Percentiles rank a stretch among this genome's conserved stretches.
Evolutionary conservation across 2,329 filamentous ascomycete genomes (phyloP).

Genomic region (Neofusicoccum umdonicola): DNA sequence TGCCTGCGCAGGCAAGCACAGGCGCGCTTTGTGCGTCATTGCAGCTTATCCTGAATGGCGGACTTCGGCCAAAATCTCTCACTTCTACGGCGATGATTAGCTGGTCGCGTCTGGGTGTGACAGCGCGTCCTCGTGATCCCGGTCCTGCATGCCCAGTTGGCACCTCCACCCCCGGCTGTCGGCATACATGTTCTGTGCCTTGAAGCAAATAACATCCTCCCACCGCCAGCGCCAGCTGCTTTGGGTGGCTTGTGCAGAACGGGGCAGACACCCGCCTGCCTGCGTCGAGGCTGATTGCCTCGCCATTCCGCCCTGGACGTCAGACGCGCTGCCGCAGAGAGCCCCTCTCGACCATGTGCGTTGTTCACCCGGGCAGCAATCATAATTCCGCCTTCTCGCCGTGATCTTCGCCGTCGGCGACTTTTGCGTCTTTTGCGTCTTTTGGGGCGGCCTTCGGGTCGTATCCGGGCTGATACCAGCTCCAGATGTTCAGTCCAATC

Average conservation of each 20-base stretch:
- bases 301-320: background rate
- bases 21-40: constrained; percentile 9
- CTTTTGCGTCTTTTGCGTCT: background rate
- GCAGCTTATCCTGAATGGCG: background rate
- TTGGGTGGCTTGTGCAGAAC: background rate
- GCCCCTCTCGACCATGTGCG: background rate
- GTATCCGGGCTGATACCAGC: constrained; percentile 52
- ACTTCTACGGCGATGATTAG: constrained; percentile 1
- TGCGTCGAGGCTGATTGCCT: background rate
- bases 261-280: background rate
- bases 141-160: background rate
- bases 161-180: background rate
- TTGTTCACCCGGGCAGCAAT: background rate
- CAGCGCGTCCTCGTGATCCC: background rate
- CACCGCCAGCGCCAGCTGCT: background rate
- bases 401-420: background rate
- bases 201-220: background rate
- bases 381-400: constrained; percentile 11
- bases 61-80: background rate
- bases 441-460: background rate
- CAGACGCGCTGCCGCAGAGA: background rate
- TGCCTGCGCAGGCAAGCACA: background rate
- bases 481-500: constrained; percentile 65
- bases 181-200: background rate
- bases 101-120: background rate